These are phyloP conservation scores for Barnettozyma sucrosica DNA, from an alignment of 805 yeast genomes.

Conservation along the genomic window DNA sequence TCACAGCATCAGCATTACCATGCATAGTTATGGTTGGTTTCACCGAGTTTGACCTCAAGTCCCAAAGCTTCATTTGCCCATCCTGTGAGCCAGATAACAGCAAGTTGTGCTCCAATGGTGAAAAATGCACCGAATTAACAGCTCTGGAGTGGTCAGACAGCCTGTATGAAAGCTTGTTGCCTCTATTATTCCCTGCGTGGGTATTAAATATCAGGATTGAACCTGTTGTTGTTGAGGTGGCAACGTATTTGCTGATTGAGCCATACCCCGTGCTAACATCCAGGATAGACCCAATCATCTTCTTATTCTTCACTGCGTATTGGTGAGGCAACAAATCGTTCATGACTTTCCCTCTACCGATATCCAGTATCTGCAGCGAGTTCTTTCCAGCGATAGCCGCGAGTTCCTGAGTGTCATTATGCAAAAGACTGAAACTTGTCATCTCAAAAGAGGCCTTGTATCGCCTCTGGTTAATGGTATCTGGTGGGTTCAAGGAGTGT, in stretches of 20 bases:
- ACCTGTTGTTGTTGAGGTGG: conserved; percentile 43
- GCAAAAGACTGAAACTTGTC: conserved; percentile 17
- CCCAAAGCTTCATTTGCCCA: conserved; percentile 75
- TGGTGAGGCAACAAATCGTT: conserved; percentile 31
- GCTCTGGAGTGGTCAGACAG: conserved; percentile 41
- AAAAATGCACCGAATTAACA: conserved; percentile 39
- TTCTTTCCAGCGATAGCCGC: conserved; percentile 40
- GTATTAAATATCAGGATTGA: conserved; percentile 34
- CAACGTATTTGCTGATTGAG: conserved; percentile 33
- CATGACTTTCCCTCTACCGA: conserved; percentile 29
- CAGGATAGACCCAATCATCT: conserved; percentile 35
- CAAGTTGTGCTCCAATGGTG: conserved; percentile 31
- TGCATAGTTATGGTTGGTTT: conserved; percentile 46
- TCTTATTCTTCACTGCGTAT: conserved; percentile 26
- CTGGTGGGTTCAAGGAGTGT: neutral
- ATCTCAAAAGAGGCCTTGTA: conserved; percentile 31
- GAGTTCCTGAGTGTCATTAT: conserved; percentile 16
- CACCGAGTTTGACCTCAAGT: conserved; percentile 42
- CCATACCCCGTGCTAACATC: conserved; percentile 41
- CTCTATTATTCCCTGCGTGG: conserved; percentile 23
- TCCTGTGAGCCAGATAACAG: conserved; percentile 71
- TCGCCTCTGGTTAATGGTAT: conserved; percentile 14
- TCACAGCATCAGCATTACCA: conserved; percentile 66
- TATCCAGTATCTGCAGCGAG: conserved; percentile 32
- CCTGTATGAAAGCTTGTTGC: conserved; percentile 26